Evolutionary conservation across 805 yeast genomes (phyloP).

Genomic region (Candida nanaspora): DNA sequence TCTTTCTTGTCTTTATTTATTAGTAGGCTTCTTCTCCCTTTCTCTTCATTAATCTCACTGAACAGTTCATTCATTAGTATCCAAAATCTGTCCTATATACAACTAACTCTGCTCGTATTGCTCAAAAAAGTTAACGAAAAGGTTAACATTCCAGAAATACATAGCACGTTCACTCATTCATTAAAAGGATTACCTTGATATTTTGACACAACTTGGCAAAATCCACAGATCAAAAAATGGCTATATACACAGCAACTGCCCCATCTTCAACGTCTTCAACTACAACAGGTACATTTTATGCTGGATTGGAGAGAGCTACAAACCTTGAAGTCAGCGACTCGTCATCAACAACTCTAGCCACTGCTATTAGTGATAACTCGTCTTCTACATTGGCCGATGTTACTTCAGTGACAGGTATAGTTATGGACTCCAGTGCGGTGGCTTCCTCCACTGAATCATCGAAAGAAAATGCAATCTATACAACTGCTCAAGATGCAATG

Average conservation of each 20-base stretch:
- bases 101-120: no score
- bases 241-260: neutral
- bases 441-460: neutral
- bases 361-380: conserved; percentile 3
- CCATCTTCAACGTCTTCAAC: conserved; percentile 1
- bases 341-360: conserved; percentile 4
- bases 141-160: no score
- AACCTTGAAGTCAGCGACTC: conserved; percentile 9
- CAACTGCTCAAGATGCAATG: no score
- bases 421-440: neutral
- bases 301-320: conserved; percentile 14
- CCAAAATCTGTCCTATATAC: no score
- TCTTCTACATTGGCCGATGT: neutral
- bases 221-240: no score
- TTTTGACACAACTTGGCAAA: no score
- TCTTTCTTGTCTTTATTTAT: neutral
- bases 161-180: no score
- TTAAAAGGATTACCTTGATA: neutral
- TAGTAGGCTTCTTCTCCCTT: neutral
- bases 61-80: no score
- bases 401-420: neutral
- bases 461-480: neutral
- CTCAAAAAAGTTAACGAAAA: no score
- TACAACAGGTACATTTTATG: conserved; percentile 11
- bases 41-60: neutral